These are phyloP conservation scores for Exobasidium rhododendri DNA, from an alignment of 1,284 basidiomycete genomes.

Conservation along the genomic window DNA sequence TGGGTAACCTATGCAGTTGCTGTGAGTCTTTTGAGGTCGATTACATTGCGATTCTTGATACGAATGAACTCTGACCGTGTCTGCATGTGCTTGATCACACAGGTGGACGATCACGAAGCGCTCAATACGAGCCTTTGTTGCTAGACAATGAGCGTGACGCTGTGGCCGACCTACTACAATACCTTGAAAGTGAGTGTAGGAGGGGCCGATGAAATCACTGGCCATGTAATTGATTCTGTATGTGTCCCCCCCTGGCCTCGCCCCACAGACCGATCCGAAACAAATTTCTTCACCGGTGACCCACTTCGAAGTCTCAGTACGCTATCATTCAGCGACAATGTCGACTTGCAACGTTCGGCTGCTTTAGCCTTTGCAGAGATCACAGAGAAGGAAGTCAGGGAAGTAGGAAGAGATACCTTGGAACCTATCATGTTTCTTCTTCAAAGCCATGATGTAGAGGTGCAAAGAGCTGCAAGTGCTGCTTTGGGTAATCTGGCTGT, in stretches of 20 bases:
- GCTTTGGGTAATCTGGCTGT: constrained; percentile 98
- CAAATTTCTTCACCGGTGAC: constrained; percentile 59
- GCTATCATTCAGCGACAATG: constrained; percentile 98
- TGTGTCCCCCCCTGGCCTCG: constrained; percentile 11
- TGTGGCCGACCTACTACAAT: constrained; percentile 94
- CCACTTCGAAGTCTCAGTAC: constrained; percentile 91
- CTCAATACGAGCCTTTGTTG: constrained; percentile 72
- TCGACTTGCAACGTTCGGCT: constrained; percentile 95
- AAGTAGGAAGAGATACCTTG: constrained; percentile 92
- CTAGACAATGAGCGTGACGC: constrained; percentile 98
- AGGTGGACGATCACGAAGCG: constrained; percentile 25
- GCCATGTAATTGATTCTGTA: not conserved
- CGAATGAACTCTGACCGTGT: not conserved
- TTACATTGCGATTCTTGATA: not conserved
- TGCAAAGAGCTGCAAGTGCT: constrained; percentile 94
- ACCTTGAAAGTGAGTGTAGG: constrained; percentile 76
- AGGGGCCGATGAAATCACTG: constrained; percentile 5
- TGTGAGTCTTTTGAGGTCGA: constrained; percentile 30
- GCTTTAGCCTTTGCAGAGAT: constrained; percentile 99
- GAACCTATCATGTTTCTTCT: constrained; percentile 97
- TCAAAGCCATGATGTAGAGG: constrained; percentile 96
- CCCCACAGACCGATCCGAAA: constrained; percentile 53
- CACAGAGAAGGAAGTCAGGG: constrained; percentile 97
- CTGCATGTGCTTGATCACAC: not conserved
- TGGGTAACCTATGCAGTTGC: constrained; percentile 51